phyloP scores from a whole-genome alignment of 1,284 basidiomycete species.

The Lentinus polychrous region DNA sequence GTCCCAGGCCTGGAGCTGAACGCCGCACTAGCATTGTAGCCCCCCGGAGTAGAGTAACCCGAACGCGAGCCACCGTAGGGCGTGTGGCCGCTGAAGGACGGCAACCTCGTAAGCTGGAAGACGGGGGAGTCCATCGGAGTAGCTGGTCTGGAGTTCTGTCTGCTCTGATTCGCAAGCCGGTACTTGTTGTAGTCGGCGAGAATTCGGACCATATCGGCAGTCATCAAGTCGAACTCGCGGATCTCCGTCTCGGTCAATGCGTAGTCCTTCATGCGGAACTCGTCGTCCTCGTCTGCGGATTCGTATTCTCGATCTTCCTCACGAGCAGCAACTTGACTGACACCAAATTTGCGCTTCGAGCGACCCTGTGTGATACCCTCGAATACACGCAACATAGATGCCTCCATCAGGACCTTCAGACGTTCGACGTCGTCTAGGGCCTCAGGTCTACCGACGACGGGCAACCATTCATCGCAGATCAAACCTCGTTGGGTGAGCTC shows the following conservation, averaged over 20 bases:
- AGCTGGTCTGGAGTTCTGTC: conserved; percentile 54
- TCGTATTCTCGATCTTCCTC: conserved; percentile 52
- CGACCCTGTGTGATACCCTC: conserved; percentile 67
- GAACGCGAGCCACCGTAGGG: conserved; percentile 30
- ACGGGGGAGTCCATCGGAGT: conserved; percentile 51
- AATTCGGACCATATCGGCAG: conserved; percentile 66
- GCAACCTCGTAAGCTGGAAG: conserved; percentile 17
- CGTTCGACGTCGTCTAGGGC: conserved; percentile 80
- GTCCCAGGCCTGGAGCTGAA: conserved; percentile 58
- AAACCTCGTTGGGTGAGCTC: conserved; percentile 62
- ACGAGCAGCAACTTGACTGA: conserved; percentile 31
- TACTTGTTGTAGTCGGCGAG: conserved; percentile 63
- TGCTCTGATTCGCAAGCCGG: conserved; percentile 46
- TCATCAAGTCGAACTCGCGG: conserved; percentile 68
- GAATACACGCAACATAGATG: conserved; percentile 86
- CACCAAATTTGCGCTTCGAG: conserved; percentile 24
- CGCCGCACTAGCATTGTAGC: conserved; percentile 15
- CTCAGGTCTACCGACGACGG: conserved; percentile 73
- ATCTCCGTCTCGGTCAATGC: conserved; percentile 61
- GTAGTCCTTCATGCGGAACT: conserved; percentile 30
- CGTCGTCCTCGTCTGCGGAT: conserved; percentile 51
- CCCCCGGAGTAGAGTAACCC: conserved; percentile 25
- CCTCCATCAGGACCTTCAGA: conserved; percentile 80
- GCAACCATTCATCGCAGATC: conserved; percentile 89
- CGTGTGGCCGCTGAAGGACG: conserved; percentile 1